Evolutionary conservation across 441 rosid species (phyloP), one percentile per base, ranked within the genome.

Genomic region (Melastoma candidum): DNA sequence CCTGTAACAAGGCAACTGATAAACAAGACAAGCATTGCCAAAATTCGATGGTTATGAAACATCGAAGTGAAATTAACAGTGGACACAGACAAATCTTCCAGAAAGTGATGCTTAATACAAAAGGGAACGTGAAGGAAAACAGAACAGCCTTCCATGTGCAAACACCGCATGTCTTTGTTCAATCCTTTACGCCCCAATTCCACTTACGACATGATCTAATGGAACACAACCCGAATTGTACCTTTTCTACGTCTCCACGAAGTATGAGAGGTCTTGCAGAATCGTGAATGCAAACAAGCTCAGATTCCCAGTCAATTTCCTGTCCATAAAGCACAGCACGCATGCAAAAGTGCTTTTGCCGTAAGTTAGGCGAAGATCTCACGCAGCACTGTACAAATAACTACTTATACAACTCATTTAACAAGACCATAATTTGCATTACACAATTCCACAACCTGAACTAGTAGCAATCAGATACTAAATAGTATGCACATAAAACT

Each of bases 221-320:
- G 8, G 41, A 36, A 36, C 8, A 9, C 41, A 36, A 36, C 41
- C 41, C 8, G 41, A 36, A 36, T 27, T 71, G 32, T 44, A 87
- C 96, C 96, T 87, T 83, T 70, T 79, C 78, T 53, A 83, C 74
- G 61, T 92, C 96, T 56, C 65, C 78, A 22, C 77, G 49, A 14
- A 63, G 64, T 45, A 90, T 81, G 66, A 90, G 73, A 8, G 96
- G 98, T 64, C 98, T 83, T 4, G 98, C 96, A 13, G 98, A 90
- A 59, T 90, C 96, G 59, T 90, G 98, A 67, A 87, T 63, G 68
- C 98, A 90, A 61, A 87, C 98, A 72, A 90, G 96, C 75, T 85
- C 83, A 62, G 95, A 75, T 44, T 67, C 75, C 53, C 44, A 65
- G 65, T 82, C 84, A 49, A 80, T 60, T 64, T 66, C 93, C 98